Percentiles rank a stretch among this genome's conserved stretches.
phyloP scores from a whole-genome alignment of 495 filamentous ascomycete species.

The Ramalina peruviana region DNA sequence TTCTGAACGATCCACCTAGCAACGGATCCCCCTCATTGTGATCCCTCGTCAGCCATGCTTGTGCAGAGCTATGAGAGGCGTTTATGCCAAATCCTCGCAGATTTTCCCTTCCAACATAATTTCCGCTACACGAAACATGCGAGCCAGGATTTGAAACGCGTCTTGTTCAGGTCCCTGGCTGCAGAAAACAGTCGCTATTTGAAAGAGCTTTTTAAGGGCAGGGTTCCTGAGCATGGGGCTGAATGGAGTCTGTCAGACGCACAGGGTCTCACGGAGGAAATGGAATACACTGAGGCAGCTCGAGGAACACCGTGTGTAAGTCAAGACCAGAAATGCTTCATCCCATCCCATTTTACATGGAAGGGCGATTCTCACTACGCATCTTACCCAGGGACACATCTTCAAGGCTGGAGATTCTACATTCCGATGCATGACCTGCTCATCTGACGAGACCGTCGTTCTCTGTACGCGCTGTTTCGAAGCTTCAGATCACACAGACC shows the following conservation, averaged over 20 bases:
- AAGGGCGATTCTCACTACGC: no score
- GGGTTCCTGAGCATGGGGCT: slow-evolving; percentile 37
- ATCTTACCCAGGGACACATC: slow-evolving; percentile 53
- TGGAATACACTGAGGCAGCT: slow-evolving; percentile 86
- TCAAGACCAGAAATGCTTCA: no score
- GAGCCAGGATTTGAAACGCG: slow-evolving; percentile 51
- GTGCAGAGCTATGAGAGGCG: slow-evolving; percentile 40
- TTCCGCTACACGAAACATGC: slow-evolving; percentile 62
- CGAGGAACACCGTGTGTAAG: slow-evolving; percentile 69
- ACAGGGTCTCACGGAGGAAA: slow-evolving; percentile 83
- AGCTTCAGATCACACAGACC: slow-evolving; percentile 84
- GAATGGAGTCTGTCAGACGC: slow-evolving; percentile 66
- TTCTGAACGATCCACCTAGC: not conserved
- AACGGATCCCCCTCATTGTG: not conserved
- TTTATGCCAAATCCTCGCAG: slow-evolving; percentile 60
- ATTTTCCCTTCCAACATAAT: slow-evolving; percentile 50
- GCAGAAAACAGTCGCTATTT: slow-evolving; percentile 58
- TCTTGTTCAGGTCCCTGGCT: slow-evolving; percentile 76
- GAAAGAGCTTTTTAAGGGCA: slow-evolving; percentile 63
- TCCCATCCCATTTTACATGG: no score
- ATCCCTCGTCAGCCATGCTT: slow-evolving; percentile 3
- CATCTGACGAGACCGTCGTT: slow-evolving; percentile 72
- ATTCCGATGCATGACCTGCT: slow-evolving; percentile 87
- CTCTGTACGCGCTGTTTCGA: slow-evolving; percentile 88
- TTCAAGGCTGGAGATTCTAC: slow-evolving; percentile 85